Conservation (phyloP, 331 rosid genomes). For the Stylosanthes scabra region DNA sequence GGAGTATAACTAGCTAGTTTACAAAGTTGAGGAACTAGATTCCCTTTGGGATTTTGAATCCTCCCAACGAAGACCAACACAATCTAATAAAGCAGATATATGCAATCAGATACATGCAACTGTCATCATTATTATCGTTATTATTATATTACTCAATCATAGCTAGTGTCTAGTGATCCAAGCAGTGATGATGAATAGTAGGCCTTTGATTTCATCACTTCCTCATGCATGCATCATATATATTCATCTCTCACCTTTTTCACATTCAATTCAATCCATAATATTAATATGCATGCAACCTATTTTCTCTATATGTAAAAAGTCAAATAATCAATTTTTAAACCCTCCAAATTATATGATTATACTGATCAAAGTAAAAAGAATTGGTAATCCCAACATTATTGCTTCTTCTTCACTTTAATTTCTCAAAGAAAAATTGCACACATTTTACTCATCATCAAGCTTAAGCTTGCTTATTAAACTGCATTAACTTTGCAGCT, state of each 20-base stretch:
- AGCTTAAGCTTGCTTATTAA: conserved; percentile 16
- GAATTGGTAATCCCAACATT: too few relatives aligned
- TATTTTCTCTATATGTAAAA: too few relatives aligned
- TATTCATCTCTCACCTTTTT: not conserved
- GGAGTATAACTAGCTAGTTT: not conserved
- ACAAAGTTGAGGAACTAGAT: not conserved
- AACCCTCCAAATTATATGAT: too few relatives aligned
- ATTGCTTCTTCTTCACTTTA: too few relatives aligned
- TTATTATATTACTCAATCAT: too few relatives aligned
- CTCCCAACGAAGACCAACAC: conserved; percentile 14
- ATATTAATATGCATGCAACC: not conserved
- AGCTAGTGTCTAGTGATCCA: not conserved
- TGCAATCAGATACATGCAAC: conserved; percentile 1
- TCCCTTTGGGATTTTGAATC: not conserved
- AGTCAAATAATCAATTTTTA: not conserved
- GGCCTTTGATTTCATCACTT: conserved; percentile 3
- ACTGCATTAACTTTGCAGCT: conserved; percentile 12
- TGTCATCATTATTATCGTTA: conserved; percentile 6
- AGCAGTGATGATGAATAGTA: not conserved
- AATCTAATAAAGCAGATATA: not conserved
- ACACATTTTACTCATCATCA: too few relatives aligned
- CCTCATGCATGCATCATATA: not conserved
- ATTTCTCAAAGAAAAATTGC: too few relatives aligned
- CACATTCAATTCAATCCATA: not conserved
- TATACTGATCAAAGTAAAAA: too few relatives aligned